Percentiles rank a stretch among this genome's conserved stretches.
These are phyloP conservation scores for Leccinum sublutescens DNA, from an alignment of 768 basidiomycete genomes.

Conservation along the genomic window DNA sequence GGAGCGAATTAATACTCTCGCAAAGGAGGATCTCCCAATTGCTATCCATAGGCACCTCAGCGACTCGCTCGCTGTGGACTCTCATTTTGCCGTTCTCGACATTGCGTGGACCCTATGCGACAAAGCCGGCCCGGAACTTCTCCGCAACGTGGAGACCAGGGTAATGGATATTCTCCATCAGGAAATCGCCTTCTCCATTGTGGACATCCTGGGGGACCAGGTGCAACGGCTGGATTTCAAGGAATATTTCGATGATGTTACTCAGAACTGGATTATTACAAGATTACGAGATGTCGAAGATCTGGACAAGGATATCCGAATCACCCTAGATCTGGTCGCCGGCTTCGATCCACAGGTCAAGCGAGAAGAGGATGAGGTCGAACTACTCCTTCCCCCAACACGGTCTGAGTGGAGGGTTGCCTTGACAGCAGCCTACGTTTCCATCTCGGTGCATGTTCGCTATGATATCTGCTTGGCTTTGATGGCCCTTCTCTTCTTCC, in stretches of 20 bases:
- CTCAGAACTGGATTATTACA: constrained; percentile 58
- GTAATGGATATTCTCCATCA: constrained; percentile 68
- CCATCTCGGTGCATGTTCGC: constrained; percentile 63
- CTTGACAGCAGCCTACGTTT: constrained; percentile 60
- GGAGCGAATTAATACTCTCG: constrained; percentile 67
- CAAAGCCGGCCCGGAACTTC: constrained; percentile 56
- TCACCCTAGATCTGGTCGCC: constrained; percentile 67
- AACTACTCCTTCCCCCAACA: constrained; percentile 48
- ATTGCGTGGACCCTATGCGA: constrained; percentile 62
- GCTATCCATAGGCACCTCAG: constrained; percentile 51
- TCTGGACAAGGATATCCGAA: constrained; percentile 53
- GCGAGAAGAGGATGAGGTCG: constrained; percentile 71
- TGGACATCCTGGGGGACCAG: constrained; percentile 71
- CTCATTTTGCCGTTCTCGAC: constrained; percentile 56
- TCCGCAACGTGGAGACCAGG: constrained; percentile 56
- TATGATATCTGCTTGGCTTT: constrained; percentile 73
- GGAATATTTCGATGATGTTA: constrained; percentile 57
- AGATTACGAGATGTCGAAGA: constrained; percentile 57
- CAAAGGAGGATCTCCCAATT: constrained; percentile 67
- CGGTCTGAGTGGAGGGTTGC: constrained; percentile 62
- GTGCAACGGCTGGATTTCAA: constrained; percentile 51
- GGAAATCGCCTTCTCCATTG: constrained; percentile 74
- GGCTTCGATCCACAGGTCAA: constrained; percentile 71
- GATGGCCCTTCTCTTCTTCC: constrained; percentile 67
- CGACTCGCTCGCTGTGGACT: constrained; percentile 43